Percentiles rank a stretch among this genome's conserved stretches.
phyloP scores from a whole-genome alignment of 257 asterid genomes.

The Craterostigma plantagineum region DNA sequence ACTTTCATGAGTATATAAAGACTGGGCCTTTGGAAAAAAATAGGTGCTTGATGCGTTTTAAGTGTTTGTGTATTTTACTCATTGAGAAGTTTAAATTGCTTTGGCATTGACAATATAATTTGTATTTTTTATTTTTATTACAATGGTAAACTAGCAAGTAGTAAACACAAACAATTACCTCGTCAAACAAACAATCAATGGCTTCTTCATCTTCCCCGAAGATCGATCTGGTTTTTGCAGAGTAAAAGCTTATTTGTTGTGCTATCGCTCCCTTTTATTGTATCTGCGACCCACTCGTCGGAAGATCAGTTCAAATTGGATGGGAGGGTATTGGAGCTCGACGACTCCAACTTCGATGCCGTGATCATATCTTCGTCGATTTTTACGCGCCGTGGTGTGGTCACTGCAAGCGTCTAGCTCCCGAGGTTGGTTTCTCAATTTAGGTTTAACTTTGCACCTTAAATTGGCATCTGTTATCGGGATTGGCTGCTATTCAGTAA shows the following conservation, averaged over 20 bases:
- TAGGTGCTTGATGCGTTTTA: no score
- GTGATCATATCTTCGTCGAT: constrained; percentile 75
- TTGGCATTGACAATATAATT: no score
- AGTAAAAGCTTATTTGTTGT: neutral
- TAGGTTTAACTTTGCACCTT: neutral
- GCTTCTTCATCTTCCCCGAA: neutral
- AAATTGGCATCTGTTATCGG: no score
- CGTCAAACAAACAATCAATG: no score
- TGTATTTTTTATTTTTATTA: no score
- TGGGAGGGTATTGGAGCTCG: constrained; percentile 72
- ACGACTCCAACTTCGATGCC: constrained; percentile 61
- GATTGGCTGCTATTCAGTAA: no score
- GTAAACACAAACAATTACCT: no score
- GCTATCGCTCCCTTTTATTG: constrained; percentile 6
- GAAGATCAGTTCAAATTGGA: constrained; percentile 32
- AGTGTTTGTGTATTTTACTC: no score
- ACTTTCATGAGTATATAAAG: no score
- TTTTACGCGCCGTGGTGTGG: constrained; percentile 97
- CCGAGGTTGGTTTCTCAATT: constrained; percentile 43
- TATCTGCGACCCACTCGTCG: constrained; percentile 20
- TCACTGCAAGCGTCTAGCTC: constrained; percentile 90
- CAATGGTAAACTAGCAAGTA: no score
- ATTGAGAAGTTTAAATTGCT: no score
- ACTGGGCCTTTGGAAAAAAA: no score
- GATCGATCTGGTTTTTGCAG: neutral